These are phyloP conservation scores for Priceomyces castillae DNA, from an alignment of 805 yeast species.

Conservation along the genomic window DNA sequence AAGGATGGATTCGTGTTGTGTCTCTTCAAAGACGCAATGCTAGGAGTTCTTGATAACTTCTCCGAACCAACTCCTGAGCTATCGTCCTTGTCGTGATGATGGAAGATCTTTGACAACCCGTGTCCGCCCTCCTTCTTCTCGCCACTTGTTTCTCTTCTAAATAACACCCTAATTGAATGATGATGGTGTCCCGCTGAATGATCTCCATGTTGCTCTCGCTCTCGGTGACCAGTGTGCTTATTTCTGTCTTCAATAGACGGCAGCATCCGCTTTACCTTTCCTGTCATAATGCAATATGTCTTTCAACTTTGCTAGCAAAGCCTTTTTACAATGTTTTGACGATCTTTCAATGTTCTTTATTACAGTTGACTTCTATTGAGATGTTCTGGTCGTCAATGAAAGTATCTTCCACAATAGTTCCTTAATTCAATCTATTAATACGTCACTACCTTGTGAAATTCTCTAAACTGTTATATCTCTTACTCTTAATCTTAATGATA, in stretches of 20 bases:
- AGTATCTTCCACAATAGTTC: no score
- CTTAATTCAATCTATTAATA: no score
- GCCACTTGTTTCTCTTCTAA: constrained; percentile 9
- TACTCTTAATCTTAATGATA: no score
- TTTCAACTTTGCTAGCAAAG: no score
- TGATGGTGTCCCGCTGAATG: constrained; percentile 11
- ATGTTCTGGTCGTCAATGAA: no score
- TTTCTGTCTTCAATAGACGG: not conserved
- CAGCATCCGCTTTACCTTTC: not conserved
- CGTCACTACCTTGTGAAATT: no score
- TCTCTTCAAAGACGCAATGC: constrained; percentile 18
- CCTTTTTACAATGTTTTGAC: no score
- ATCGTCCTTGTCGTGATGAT: constrained; percentile 12
- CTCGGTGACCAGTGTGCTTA: not conserved
- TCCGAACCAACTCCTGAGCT: not conserved
- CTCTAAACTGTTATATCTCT: no score
- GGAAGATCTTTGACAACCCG: constrained; percentile 21
- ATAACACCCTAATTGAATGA: constrained; percentile 18
- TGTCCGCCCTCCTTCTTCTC: constrained; percentile 7
- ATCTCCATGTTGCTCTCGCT: not conserved
- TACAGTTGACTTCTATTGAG: no score
- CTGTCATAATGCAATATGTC: not conserved
- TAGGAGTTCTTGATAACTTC: constrained; percentile 15
- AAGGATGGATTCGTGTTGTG: constrained; percentile 10
- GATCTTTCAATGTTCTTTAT: no score